These are phyloP conservation scores for Climacium dendroides DNA, from an alignment of 225 moss, liverwort and hornwort species.

Conservation along the genomic window DNA sequence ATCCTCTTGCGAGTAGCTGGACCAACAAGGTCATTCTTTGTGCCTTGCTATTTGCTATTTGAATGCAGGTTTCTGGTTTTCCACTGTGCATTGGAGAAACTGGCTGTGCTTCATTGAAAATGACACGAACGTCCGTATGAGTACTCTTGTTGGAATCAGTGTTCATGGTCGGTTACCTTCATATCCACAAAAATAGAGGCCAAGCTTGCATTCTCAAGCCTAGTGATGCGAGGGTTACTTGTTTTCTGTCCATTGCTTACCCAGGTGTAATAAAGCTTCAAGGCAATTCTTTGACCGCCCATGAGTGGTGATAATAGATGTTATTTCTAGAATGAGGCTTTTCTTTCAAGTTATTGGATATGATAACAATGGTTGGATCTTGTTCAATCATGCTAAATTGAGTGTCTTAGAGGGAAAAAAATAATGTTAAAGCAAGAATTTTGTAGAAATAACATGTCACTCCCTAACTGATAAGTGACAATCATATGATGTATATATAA, in stretches of 20 bases:
- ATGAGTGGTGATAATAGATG: background rate
- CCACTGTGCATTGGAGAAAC: background rate
- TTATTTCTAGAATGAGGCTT: background rate
- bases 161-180: background rate
- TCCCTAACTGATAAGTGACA: background rate
- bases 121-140: background rate
- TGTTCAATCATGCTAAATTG: background rate
- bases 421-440: background rate
- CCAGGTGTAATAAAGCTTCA: background rate
- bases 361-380: background rate
- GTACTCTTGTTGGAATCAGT: background rate
- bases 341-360: background rate
- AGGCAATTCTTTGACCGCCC: background rate
- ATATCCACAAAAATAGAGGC: background rate
- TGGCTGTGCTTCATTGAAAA: background rate
- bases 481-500: background rate
- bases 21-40: background rate
- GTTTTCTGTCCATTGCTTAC: background rate
- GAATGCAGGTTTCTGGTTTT: background rate
- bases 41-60: background rate
- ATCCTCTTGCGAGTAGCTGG: background rate
- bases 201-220: background rate
- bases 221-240: background rate
- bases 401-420: background rate
- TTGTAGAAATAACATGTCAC: background rate